phyloP scores from a whole-genome alignment of 2,329 filamentous ascomycete genomes.

The Mollisiaceae sp. region DNA sequence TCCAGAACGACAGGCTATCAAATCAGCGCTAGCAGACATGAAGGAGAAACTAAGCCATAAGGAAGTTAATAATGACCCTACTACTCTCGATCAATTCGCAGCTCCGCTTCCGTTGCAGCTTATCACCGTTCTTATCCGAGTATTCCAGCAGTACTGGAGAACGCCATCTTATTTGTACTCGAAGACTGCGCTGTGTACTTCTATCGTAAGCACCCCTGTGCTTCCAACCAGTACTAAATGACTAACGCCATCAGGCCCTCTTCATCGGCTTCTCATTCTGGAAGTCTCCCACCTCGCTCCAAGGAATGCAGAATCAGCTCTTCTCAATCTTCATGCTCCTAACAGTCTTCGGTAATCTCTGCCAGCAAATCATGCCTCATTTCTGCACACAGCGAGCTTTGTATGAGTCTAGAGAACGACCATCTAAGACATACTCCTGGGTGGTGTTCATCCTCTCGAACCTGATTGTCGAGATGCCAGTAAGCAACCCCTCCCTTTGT shows the following conservation, averaged over 20 bases:
- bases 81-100: conserved; percentile 60
- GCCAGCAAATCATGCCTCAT: conserved; percentile 78
- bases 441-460: conserved; percentile 72
- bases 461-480: conserved; percentile 82
- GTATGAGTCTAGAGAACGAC: conserved; percentile 74
- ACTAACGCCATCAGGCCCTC: conserved; percentile 45
- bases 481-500: no score
- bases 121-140: conserved; percentile 57
- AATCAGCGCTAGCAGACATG: conserved; percentile 58
- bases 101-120: conserved; percentile 64
- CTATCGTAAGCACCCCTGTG: conserved; percentile 44
- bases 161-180: conserved; percentile 62
- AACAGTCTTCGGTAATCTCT: conserved; percentile 74
- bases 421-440: conserved; percentile 79
- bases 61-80: conserved; percentile 34
- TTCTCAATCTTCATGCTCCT: conserved; percentile 81
- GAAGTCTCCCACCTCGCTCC: conserved; percentile 60
- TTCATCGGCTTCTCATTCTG: conserved; percentile 79
- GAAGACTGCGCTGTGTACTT: conserved; percentile 38
- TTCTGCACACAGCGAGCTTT: conserved; percentile 60
- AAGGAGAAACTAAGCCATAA: conserved; percentile 49
- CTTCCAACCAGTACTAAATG: conserved; percentile 30
- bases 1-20: conserved; percentile 47
- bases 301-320: conserved; percentile 73
- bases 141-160: conserved; percentile 71